phyloP scores from a whole-genome alignment of 495 filamentous ascomycete species.

The Usnea hakonensis region DNA sequence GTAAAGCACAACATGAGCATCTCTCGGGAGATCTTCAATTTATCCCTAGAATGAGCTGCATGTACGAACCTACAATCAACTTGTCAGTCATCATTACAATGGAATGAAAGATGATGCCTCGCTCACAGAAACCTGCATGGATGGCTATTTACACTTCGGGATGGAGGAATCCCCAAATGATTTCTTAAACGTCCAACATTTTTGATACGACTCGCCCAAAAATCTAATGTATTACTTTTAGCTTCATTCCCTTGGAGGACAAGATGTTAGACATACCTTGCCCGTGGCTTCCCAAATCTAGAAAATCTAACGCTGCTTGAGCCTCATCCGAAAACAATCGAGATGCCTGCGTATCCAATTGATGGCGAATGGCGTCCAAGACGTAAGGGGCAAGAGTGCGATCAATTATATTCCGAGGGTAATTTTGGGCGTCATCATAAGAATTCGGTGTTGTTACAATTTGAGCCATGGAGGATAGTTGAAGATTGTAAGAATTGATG shows the following conservation, averaged over 20 bases:
- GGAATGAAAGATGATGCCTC: not conserved
- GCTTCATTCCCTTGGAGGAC: not conserved
- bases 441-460: not conserved
- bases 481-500: not conserved
- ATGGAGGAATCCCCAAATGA: not conserved
- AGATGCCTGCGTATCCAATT: not conserved
- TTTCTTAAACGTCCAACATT: not conserved
- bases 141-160: not conserved
- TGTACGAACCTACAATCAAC: slow-evolving; percentile 27
- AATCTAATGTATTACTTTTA: not conserved
- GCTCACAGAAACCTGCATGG: not conserved
- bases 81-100: not conserved
- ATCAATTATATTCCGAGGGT: not conserved
- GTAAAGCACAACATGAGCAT: slow-evolving; percentile 35
- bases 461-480: not conserved
- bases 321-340: not conserved
- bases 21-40: slow-evolving; percentile 26
- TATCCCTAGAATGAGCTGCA: slow-evolving; percentile 28
- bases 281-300: not conserved
- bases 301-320: not conserved
- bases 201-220: not conserved
- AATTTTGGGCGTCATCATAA: not conserved
- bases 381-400: not conserved
- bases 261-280: not conserved
- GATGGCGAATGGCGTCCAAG: not conserved